These are phyloP conservation scores for Tetrapisispora namnaoensis DNA, from an alignment of 805 yeast genomes.

Conservation along the genomic window DNA sequence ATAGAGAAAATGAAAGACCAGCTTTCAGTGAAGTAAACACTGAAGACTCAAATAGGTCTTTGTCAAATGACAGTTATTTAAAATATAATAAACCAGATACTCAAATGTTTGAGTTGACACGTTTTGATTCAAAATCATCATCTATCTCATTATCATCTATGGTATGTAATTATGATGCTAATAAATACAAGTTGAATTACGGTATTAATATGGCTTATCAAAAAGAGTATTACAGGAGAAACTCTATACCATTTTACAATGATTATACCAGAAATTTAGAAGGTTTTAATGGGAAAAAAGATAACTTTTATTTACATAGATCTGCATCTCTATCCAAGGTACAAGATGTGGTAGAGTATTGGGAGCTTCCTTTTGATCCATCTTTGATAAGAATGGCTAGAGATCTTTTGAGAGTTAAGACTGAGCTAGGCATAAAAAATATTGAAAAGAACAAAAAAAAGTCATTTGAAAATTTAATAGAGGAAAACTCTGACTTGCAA, in stretches of 20 bases:
- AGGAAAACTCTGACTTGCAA: neutral
- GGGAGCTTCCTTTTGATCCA: conserved; percentile 27
- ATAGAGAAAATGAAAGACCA: neutral
- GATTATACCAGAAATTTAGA: neutral
- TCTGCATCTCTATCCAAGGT: conserved; percentile 20
- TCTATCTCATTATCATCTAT: conserved; percentile 17
- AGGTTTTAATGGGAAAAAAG: neutral
- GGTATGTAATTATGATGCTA: conserved; percentile 20
- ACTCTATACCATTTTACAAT: conserved; percentile 15
- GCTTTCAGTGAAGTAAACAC: neutral
- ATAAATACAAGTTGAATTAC: conserved; percentile 10
- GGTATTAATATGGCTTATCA: conserved; percentile 14
- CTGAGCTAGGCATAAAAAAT: conserved; percentile 7
- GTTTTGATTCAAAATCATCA: conserved; percentile 12
- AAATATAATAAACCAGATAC: neutral
- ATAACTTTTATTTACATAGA: conserved; percentile 8
- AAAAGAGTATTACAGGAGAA: conserved; percentile 21
- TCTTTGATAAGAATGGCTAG: conserved; percentile 24
- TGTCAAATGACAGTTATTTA: conserved; percentile 3
- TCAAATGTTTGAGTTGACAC: neutral
- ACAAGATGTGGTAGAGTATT: conserved; percentile 18
- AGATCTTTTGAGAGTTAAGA: conserved; percentile 16
- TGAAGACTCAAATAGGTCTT: neutral
- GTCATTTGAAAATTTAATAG: neutral
- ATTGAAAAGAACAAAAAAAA: conserved; percentile 4